A percentile compares a stretch with the other conserved stretches of the same genome.
phyloP scores from a whole-genome alignment of 805 yeast genomes.

The Saturnispora serradocipensis region DNA sequence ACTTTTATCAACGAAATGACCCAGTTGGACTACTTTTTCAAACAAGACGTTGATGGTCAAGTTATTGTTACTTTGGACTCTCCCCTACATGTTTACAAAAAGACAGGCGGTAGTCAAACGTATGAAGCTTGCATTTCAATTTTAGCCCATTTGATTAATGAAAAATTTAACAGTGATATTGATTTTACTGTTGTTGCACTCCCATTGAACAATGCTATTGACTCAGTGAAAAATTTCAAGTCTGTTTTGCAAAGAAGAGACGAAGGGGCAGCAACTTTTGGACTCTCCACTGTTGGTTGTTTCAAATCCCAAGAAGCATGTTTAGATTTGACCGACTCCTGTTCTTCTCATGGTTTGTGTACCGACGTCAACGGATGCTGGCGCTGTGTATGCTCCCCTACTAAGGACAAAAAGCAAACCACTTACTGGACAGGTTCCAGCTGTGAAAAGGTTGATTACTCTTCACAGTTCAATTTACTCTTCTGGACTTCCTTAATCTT shows the following conservation, averaged over 20 bases:
- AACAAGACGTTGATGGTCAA: constrained; percentile 16
- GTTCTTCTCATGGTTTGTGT: constrained; percentile 49
- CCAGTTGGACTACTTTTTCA: constrained; percentile 35
- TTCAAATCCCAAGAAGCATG: constrained; percentile 40
- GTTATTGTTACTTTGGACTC: constrained; percentile 36
- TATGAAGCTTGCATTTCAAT: constrained; percentile 32
- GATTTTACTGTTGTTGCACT: constrained; percentile 28
- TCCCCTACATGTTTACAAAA: constrained; percentile 32
- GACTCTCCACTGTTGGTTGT: constrained; percentile 20
- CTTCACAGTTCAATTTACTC: constrained; percentile 56
- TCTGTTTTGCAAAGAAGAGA: constrained; percentile 19
- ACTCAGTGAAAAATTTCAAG: constrained; percentile 10
- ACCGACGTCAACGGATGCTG: constrained; percentile 35
- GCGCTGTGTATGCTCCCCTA: constrained; percentile 42
- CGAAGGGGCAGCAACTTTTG: constrained; percentile 11
- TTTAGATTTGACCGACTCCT: constrained; percentile 35
- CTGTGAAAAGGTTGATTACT: constrained; percentile 61
- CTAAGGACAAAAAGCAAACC: constrained; percentile 34
- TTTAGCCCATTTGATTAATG: constrained; percentile 22
- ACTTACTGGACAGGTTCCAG: constrained; percentile 48
- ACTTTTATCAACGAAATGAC: constrained; percentile 40
- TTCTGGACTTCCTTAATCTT: constrained; percentile 56
- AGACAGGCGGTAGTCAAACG: constrained; percentile 36
- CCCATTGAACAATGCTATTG: constrained; percentile 20
- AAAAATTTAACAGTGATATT: constrained; percentile 10